Conservation (phyloP, 1,284 basidiomycete species). For the Sanghuangporus sanghuang region DNA sequence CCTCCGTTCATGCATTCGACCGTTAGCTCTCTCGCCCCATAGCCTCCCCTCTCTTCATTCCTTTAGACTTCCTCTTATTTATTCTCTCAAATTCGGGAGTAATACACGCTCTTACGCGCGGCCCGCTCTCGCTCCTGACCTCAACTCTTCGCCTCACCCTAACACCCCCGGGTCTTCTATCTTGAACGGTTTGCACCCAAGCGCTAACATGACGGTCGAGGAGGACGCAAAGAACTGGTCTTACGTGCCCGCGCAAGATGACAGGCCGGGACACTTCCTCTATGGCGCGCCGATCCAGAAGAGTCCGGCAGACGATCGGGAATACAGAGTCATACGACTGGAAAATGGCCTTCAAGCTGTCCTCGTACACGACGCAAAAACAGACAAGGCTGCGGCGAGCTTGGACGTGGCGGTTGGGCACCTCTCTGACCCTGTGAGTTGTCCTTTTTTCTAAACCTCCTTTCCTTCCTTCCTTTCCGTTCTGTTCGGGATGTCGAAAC, state of each 20-base stretch:
- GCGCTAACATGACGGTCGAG: background rate
- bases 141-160: background rate
- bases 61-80: background rate
- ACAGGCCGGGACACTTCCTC: constrained; percentile 41
- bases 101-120: background rate
- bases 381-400: constrained; percentile 94
- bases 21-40: background rate
- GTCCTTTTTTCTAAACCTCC: background rate
- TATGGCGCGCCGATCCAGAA: constrained; percentile 70
- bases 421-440: constrained; percentile 83
- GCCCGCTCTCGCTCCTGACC: background rate
- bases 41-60: background rate
- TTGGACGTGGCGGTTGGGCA: constrained; percentile 96
- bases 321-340: constrained; percentile 79
- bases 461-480: background rate
- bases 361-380: constrained; percentile 80
- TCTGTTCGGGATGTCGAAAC: background rate
- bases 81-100: background rate
- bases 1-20: constrained; percentile 1
- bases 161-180: constrained; percentile 1
- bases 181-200: background rate
- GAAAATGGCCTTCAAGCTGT: constrained; percentile 87
- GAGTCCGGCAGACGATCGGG: constrained; percentile 71
- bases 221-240: constrained; percentile 30
- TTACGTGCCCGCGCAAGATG: constrained; percentile 28